phyloP scores from a whole-genome alignment of 1,284 basidiomycete species.

The Porogramme epimiltina region DNA sequence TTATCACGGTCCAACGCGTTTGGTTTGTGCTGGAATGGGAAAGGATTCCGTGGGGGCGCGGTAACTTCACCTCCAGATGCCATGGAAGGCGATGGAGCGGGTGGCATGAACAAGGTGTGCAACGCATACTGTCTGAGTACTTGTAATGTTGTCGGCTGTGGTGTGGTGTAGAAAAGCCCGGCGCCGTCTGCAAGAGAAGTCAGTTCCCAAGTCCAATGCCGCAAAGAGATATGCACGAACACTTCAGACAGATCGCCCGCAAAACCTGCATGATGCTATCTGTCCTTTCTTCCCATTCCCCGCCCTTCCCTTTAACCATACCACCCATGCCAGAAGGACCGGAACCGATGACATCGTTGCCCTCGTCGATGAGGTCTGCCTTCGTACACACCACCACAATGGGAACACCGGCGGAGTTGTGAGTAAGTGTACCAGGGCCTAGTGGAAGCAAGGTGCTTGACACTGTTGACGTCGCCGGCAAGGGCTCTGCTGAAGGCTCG shows the following conservation, averaged over 20 bases:
- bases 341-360: conserved; percentile 68
- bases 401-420: conserved; percentile 82
- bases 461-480: conserved; percentile 57
- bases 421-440: conserved; percentile 77
- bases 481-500: conserved; percentile 73
- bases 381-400: conserved; percentile 93
- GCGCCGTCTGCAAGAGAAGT: conserved; percentile 73
- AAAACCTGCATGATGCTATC: conserved; percentile 96
- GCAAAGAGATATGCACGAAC: conserved; percentile 48
- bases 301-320: conserved; percentile 85
- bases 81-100: conserved; percentile 60
- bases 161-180: conserved; percentile 89
- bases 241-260: conserved; percentile 89
- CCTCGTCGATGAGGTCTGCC: conserved; percentile 84
- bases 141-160: conserved; percentile 77
- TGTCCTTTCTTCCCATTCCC: conserved; percentile 93
- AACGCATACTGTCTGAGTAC: conserved; percentile 86
- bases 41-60: conserved; percentile 69
- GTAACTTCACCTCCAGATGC: conserved; percentile 46
- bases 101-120: conserved; percentile 83
- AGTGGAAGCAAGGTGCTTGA: conserved; percentile 73
- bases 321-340: conserved; percentile 75
- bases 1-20: conserved; percentile 93
- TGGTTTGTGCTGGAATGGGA: conserved; percentile 85
- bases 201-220: background rate